A percentile compares a stretch with the other conserved stretches of the same genome.
These are phyloP conservation scores for Abrus precatorius DNA, from an alignment of 306 rosid species.

Conservation along the genomic window DNA sequence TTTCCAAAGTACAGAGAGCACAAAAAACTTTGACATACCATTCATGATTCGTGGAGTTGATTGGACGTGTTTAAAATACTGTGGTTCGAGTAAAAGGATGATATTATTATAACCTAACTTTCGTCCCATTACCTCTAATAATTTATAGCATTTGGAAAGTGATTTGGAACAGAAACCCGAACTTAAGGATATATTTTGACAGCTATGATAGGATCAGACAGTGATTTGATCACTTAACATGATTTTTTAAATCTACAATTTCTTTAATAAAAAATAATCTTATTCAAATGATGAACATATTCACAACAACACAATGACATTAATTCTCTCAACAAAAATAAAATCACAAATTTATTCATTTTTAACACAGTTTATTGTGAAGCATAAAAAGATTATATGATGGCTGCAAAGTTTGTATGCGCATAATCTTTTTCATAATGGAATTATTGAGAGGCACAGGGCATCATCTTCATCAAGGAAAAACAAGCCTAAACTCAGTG, in stretches of 20 bases:
- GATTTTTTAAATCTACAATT: background rate
- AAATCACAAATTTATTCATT: too few relatives aligned
- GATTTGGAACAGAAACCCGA: constrained; percentile 51
- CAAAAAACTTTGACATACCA: constrained; percentile 29
- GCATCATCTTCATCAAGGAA: constrained; percentile 52
- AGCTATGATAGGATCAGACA: constrained; percentile 45
- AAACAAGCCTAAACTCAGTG: constrained; percentile 39
- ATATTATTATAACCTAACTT: constrained; percentile 37
- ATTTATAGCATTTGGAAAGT: constrained; percentile 55
- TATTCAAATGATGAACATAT: too few relatives aligned
- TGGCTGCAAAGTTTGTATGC: background rate
- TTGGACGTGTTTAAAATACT: constrained; percentile 42
- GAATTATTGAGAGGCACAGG: constrained; percentile 42
- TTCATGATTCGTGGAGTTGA: constrained; percentile 27
- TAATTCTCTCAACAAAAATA: too few relatives aligned
- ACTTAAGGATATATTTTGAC: constrained; percentile 50
- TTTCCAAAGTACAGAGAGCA: constrained; percentile 43
- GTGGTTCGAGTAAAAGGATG: constrained; percentile 19
- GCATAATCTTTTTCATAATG: constrained; percentile 40
- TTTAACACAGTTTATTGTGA: background rate
- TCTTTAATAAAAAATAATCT: too few relatives aligned
- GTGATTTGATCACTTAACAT: constrained; percentile 51
- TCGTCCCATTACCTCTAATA: constrained; percentile 49
- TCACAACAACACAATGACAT: too few relatives aligned
- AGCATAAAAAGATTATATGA: constrained; percentile 32